Conservation (phyloP, 2,329 filamentous ascomycete species). For the Curvularia spicifera region DNA sequence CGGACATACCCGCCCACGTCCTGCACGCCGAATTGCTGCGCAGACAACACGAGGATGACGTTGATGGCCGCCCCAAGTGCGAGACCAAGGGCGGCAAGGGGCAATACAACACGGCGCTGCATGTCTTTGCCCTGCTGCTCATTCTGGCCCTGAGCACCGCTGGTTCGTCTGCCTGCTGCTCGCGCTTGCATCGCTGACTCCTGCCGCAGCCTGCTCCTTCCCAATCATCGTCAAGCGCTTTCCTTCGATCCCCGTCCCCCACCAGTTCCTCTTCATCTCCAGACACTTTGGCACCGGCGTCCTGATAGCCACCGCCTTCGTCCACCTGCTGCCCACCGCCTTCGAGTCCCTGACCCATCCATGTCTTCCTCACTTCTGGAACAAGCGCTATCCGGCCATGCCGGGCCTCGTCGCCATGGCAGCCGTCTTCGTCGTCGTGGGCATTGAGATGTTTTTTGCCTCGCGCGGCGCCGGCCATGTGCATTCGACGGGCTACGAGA, state of each 20-base stretch:
- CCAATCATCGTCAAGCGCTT: constrained; percentile 51
- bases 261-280: constrained; percentile 50
- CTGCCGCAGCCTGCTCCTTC: constrained; percentile 47
- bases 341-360: constrained; percentile 50
- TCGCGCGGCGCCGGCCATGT: constrained; percentile 68
- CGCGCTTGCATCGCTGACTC: constrained; percentile 21
- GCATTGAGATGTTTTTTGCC: constrained; percentile 88
- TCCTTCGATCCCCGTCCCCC: constrained; percentile 47
- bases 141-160: constrained; percentile 63
- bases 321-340: constrained; percentile 51
- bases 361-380: constrained; percentile 51
- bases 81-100: constrained; percentile 57
- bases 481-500: constrained; percentile 62
- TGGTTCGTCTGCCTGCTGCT: constrained; percentile 45
- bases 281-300: constrained; percentile 52
- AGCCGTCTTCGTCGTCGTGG: constrained; percentile 69
- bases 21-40: constrained; percentile 59
- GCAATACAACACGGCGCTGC: constrained; percentile 62
- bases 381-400: constrained; percentile 49
- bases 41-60: constrained; percentile 48
- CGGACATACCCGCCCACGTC: constrained; percentile 51
- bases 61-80: constrained; percentile 57
- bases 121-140: constrained; percentile 64
- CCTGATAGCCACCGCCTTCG: constrained; percentile 51
- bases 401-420: constrained; percentile 50